Evolutionary conservation across 2,329 filamentous ascomycete genomes (phyloP), one percentile per base, ranked within the genome.

Genomic region (Penicillium sp.): DNA sequence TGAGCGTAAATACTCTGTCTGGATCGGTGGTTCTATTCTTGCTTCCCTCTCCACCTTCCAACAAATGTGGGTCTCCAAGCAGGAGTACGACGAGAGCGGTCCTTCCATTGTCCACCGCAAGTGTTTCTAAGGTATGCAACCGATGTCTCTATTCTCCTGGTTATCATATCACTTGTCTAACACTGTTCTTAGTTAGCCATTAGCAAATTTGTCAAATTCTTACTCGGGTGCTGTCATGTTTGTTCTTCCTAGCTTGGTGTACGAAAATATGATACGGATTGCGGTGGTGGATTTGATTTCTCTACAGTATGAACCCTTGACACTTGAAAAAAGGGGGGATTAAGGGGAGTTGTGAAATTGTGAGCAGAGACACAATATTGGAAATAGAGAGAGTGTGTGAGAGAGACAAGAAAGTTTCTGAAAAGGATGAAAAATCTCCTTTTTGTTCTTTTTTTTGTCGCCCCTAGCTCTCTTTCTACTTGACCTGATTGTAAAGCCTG

Each of bases 51-150:
- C 94, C 70, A 99, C 94, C 81, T 99, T 99, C 93, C 94, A 99
- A 86, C 94, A 99, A 84, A 99, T 99, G 94, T 99, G 94, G 94
- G 97, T 99, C 88, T 99, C 94, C 73, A 99, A 99, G 91, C 94
- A 99, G 84, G 93, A 97, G 86, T 97, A 97, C 88, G 94, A 99
- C 84, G 94, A 97, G 91, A 94, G 89, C 80, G 93, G 93, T 82
- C 94, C 93, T 72, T 97, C 92, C 75, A 97, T 97, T 76, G 93
- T 97, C 74, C 93, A 97, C 89, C 90, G 92, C 88, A 97, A 97
- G 91, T 97, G 93, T 90, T 97, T 97, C 89, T 97, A 96, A 96
- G 88, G 86, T 71, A 67, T 55, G 61, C 16, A 5, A 35, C 20
- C 45, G 38, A 21, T 23, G 21, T 24, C 26, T 49, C 35, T 42